Conservation (phyloP, 148 eudicot species). For the Linanthus parryae region DNA sequence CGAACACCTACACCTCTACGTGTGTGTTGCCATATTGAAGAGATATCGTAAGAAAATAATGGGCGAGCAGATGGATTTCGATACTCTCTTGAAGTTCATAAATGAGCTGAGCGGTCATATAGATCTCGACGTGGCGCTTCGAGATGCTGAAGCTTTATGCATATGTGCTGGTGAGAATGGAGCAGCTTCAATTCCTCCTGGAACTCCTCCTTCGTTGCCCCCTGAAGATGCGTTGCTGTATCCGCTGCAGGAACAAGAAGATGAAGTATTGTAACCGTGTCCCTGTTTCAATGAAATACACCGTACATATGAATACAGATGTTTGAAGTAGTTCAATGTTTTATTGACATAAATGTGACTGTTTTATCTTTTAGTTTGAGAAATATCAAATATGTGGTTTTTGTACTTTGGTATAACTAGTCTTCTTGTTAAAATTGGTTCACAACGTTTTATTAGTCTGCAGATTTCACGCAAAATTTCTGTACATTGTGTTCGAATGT, state of each 20-base stretch:
- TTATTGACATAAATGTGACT: too few species aligned
- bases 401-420: too few species aligned
- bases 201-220: conserved; percentile 89
- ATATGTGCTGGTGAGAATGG: conserved; percentile 94
- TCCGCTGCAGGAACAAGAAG: conserved; percentile 69
- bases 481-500: too few species aligned
- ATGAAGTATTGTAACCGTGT: conserved; percentile 49
- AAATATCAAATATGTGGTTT: too few species aligned
- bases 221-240: conserved; percentile 38
- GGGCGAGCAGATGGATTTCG: conserved; percentile 95
- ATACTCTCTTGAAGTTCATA: conserved; percentile 85
- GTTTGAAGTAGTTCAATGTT: too few species aligned
- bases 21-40: conserved; percentile 84
- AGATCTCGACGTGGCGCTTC: conserved; percentile 53
- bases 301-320: too few species aligned
- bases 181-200: conserved; percentile 89
- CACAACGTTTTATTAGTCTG: too few species aligned
- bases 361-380: too few species aligned
- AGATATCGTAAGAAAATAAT: conserved; percentile 73
- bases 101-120: conserved; percentile 84
- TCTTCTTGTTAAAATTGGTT: too few species aligned
- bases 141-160: conserved; percentile 90
- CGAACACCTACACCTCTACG: conserved; percentile 88
- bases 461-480: too few species aligned
- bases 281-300: too few species aligned